Evolutionary conservation across 139 green algal genomes (phyloP), one percentile per base, ranked within the genome.

Genomic region (Chlorella sp.): DNA sequence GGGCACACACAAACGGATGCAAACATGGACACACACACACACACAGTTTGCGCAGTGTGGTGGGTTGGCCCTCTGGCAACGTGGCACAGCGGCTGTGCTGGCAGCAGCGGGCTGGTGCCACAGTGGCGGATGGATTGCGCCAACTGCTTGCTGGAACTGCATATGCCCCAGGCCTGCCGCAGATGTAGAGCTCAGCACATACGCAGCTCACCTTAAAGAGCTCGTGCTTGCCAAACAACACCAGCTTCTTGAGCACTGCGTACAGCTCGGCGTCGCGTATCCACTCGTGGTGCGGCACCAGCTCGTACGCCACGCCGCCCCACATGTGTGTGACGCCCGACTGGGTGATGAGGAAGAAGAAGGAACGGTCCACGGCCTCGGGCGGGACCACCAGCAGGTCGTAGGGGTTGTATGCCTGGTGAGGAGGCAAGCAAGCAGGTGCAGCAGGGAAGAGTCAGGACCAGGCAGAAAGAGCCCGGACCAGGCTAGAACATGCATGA

Each of bases 371-470:
- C 24, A 78, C 72, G 1, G 69, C 50, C 1, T 30, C 27, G 2
- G 36, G 68, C 32, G 80, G 69, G 49, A 79, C 74, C 26, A 85
- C 75, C 23, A 79, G 17, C 35, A 85, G 72, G 51, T 85, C 72
- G 55, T 85, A 85, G 0, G 79, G 79, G 74, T 85, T 81, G 72
- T 85, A 85, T 55, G 79, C 75, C 49, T 72, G 35, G 3, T 55
- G 20, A 29, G 10, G 42, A 55, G 42, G 10, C 17, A 17, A 55
- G 42, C 10, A 10, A 55, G 17, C 10, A 55, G 42, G 42, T 55
- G 17, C 10, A 17, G 42, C 10, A 55, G 10, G 42, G 42, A 24
- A 64, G 55, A 27, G 24, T 64, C 24, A 31, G 55, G 55, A 20
- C 27, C 24, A 64, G 24, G 20, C 10, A 17, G 10, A 17, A 55